These are phyloP conservation scores for Ophiocordyceps camponoti-floridani DNA, from an alignment of 2,329 filamentous ascomycete genomes.

Conservation along the genomic window DNA sequence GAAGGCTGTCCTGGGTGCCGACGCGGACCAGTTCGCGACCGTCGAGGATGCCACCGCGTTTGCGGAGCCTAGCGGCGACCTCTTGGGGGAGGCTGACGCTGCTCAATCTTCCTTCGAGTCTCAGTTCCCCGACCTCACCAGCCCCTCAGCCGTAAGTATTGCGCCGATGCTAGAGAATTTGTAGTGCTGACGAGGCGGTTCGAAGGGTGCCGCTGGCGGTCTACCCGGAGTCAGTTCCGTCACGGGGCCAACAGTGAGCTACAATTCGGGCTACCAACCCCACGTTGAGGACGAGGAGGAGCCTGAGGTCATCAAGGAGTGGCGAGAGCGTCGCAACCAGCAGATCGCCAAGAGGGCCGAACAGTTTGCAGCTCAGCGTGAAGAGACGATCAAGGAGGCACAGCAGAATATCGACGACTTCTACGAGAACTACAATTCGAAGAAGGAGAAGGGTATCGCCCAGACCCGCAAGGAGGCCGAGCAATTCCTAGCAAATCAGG, in stretches of 20 bases:
- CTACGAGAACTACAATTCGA: constrained; percentile 98
- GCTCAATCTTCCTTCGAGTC: constrained; percentile 51
- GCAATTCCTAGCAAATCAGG: constrained; percentile 71
- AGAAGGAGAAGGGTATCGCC: constrained; percentile 83
- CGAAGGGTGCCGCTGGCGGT: constrained; percentile 13
- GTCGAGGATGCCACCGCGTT: constrained; percentile 51
- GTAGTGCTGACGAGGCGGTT: constrained; percentile 1
- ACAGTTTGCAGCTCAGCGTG: constrained; percentile 65
- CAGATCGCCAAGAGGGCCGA: constrained; percentile 71
- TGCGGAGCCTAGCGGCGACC: constrained; percentile 47
- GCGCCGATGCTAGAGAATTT: background rate
- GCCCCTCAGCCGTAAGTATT: constrained; percentile 14
- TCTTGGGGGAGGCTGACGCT: constrained; percentile 49
- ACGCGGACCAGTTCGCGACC: constrained; percentile 77
- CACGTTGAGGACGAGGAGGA: constrained; percentile 56
- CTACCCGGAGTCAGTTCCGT: constrained; percentile 27
- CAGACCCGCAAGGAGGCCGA: constrained; percentile 87
- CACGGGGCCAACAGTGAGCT: constrained; percentile 50
- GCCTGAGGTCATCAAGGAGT: constrained; percentile 74
- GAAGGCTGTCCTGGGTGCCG: constrained; percentile 76
- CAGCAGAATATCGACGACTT: constrained; percentile 95
- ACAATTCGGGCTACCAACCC: constrained; percentile 43
- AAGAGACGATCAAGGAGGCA: constrained; percentile 73
- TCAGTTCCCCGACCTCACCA: constrained; percentile 68
- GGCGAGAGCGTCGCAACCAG: constrained; percentile 78